Evolutionary conservation across 139 green algal genomes (phyloP), one percentile per base, ranked within the genome.

Genomic region (Ulvella scutata): DNA sequence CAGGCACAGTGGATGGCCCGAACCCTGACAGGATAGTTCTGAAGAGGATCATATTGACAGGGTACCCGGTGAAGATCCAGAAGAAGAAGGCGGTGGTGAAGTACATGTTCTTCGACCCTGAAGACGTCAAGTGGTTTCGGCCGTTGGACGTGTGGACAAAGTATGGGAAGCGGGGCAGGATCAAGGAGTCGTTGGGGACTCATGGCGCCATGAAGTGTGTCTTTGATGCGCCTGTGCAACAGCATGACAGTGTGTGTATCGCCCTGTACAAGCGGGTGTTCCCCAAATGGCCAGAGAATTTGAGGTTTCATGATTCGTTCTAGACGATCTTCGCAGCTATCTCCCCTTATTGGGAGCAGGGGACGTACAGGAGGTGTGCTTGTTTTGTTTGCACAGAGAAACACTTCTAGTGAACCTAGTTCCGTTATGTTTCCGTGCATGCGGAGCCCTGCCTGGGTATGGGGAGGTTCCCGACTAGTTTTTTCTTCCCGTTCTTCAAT

Each of bases 211-310:
- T 98, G 84, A 99, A 99, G 86, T 91, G 84, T 72, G 79, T 96
- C 3, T 98, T 98, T 72, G 93, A 98, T 74, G 87, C 84, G 1
- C 80, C 85, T 1, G 80, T 98, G n/a, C 79, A 87, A 77, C 95
- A 99, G 87, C 78, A 85, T 13, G 95, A 99, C 81, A 85, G 87
- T 0, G 88, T 98, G 61, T 97, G 92, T 83, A 87, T 94, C 73
- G 85, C 78, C n/a, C 83, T 99, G n/a, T 98, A 96, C 86, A 99
- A 99, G 84, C 83, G 95, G 0, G 84, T 90, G 2, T 98, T 89
- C 72, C 95, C 95, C 28, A 90, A 88, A 61, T 98, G 93, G 91
- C 94, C 94, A 3, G 40, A 77, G 3, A 36, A 80, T 38, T 44
- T 85, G 23, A 62, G 31, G 3, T 90, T 88, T 34, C 28, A 17